Percentiles rank a stretch among this genome's conserved stretches.
These are phyloP conservation scores for Aristolochia fimbriata DNA, from an alignment of 164 flowering plant genomes.

Conservation along the genomic window DNA sequence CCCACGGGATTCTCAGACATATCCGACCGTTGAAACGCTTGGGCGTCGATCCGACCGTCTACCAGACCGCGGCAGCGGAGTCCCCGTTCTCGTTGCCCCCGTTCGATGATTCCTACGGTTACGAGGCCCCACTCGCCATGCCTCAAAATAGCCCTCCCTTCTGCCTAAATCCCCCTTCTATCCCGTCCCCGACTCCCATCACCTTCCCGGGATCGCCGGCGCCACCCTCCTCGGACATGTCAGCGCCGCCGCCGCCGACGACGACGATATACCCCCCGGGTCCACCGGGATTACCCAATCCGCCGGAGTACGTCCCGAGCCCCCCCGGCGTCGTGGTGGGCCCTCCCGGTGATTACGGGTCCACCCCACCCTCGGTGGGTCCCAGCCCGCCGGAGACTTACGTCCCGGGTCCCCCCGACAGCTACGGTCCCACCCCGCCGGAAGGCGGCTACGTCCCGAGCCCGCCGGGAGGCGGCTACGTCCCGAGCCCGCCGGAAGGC, in stretches of 20 bases:
- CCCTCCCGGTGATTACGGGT: constrained; percentile 15
- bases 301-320: constrained; percentile 6
- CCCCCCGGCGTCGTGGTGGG: constrained; percentile 8
- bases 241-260: constrained; percentile 17
- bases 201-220: constrained; percentile 22
- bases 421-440: constrained; percentile 28
- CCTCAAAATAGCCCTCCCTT: constrained; percentile 46
- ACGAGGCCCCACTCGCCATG: constrained; percentile 35
- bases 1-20: constrained; percentile 13
- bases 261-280: constrained; percentile 20
- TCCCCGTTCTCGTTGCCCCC: constrained; percentile 58
- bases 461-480: constrained; percentile 9
- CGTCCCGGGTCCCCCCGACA: constrained; percentile 11
- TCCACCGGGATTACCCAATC: constrained; percentile 8
- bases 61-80: constrained; percentile 27
- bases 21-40: constrained; percentile 22
- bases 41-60: constrained; percentile 9
- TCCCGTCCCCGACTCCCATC: constrained; percentile 24
- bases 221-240: constrained; percentile 26
- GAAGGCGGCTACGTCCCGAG: constrained; percentile 3
- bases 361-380: constrained; percentile 13
- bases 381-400: constrained; percentile 17
- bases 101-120: constrained; percentile 20
- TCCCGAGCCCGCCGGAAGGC: constrained; percentile 28
- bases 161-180: constrained; percentile 47